Base-by-base conservation (phyloP, 352 stramenopile species). In the Phytophthora pistaciae region DNA sequence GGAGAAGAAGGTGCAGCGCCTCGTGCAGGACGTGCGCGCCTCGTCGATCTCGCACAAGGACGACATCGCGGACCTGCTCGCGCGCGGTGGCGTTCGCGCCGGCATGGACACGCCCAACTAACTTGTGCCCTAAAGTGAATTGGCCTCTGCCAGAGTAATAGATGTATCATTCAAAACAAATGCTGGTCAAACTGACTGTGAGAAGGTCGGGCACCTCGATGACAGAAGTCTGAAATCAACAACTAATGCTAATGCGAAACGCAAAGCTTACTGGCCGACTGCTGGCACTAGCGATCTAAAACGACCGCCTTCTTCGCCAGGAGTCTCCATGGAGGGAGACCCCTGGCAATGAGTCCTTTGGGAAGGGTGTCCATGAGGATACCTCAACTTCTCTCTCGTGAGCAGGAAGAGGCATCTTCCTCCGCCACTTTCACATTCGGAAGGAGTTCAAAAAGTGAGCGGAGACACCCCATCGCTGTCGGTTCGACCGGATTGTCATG, bases 1-100 rank as follows among this genome's bases (percentile, higher is more conserved):
- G 68, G 94, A 99, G 83, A 97, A 98, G 75, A 95, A 98, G 74
- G 82, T 99, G 33, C 79, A 93, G 59, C 73, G 87, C 40, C 82
- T 99, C 21, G 91, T 89, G 54, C 92, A 85, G 62, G 82, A 88
- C 54, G 82, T 87, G 75, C 84, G 76, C 21, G 66, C 65, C 50
- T 91, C 85, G 31, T 64, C 82, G 58, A 10, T 94, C 31, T 44
- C 68, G 3, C 74, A 91, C 75, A 85, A 87, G 66, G 75, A 81
- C 53, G 84, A 90, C 64, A 96, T 96, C 27, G 83, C 82, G 21
- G 86, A 94, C 70, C 56, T 96, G 50, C 75, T 96, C 53, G 61
- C 87, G 48, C 86, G 86, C 31, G 89, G 89, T 53, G 89, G 89
- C 49, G 89, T 95, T 58, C 87, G 87, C 53, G 89, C 89, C 2